Evolutionary conservation across 2,329 filamentous ascomycete species (phyloP).

Genomic region (Alternaria incomplexa): DNA sequence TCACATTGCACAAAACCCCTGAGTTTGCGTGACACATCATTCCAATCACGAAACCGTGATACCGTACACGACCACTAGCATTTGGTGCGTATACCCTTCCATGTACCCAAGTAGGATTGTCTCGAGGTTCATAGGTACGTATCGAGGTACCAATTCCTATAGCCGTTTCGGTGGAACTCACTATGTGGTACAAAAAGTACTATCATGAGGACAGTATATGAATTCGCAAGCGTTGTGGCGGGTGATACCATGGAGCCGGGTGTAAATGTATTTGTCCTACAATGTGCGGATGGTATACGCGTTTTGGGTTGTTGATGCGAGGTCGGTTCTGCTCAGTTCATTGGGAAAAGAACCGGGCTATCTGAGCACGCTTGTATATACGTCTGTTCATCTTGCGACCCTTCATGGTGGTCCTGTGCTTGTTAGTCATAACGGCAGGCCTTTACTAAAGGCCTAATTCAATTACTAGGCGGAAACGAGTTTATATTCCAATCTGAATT

Average conservation of each 20-base stretch:
- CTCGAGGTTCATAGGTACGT: background rate
- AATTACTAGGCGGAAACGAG: too few relatives aligned
- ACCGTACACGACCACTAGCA: background rate
- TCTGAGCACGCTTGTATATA: too few relatives aligned
- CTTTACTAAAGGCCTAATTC: too few relatives aligned
- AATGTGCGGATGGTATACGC: background rate
- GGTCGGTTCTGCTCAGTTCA: too few relatives aligned
- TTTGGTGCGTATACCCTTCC: background rate
- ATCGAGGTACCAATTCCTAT: background rate
- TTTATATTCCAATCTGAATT: too few relatives aligned
- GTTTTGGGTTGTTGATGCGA: background rate
- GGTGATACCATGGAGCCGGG: background rate
- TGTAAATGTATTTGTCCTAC: background rate
- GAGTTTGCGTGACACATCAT: too few relatives aligned
- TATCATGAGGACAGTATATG: background rate
- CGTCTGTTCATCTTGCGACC: too few relatives aligned
- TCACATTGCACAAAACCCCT: background rate
- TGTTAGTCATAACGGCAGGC: too few relatives aligned
- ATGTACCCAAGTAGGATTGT: background rate
- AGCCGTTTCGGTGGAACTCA: background rate
- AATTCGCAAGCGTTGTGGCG: background rate
- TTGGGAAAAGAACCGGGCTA: too few relatives aligned
- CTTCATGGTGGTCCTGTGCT: too few relatives aligned
- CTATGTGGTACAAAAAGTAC: background rate
- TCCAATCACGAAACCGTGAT: rapidly evolving